A percentile compares a stretch with the other conserved stretches of the same genome.
Conservation (phyloP, 495 filamentous ascomycete species). For the Rhizodiscina lignyota region DNA sequence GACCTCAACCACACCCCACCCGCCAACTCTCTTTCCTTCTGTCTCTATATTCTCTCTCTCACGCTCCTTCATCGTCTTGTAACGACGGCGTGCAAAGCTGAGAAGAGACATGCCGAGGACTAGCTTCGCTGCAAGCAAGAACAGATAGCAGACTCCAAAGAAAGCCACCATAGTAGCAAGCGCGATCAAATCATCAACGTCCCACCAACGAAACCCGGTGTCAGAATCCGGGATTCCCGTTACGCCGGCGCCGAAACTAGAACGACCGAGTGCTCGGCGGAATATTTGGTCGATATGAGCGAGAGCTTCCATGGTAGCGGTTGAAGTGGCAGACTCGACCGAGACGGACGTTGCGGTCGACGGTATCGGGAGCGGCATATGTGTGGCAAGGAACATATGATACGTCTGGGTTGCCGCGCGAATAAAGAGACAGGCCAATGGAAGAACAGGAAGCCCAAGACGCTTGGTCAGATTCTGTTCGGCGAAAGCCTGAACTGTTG, state of each 20-base stretch:
- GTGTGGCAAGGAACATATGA: conserved; percentile 88
- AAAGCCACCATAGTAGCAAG: conserved; percentile 59
- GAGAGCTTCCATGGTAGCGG: conserved; percentile 53
- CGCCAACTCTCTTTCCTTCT: conserved; percentile 56
- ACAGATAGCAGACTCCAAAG: conserved; percentile 64
- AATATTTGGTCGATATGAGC: conserved; percentile 61
- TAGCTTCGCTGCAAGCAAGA: conserved; percentile 66
- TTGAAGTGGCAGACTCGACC: conserved; percentile 35
- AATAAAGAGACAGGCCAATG: conserved; percentile 87
- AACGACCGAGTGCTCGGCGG: conserved; percentile 52
- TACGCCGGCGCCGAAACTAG: conserved; percentile 35
- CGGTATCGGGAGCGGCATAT: conserved; percentile 57
- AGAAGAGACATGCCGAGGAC: conserved; percentile 71
- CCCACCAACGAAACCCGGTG: conserved; percentile 9
- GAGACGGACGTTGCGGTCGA: conserved; percentile 51
- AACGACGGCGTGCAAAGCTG: conserved; percentile 54
- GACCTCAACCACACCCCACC: conserved; percentile 72
- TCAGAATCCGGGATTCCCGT: conserved; percentile 19
- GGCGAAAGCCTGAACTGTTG: conserved; percentile 51
- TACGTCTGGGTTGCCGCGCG: conserved; percentile 90
- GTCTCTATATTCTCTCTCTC: conserved; percentile 42
- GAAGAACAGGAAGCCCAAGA: conserved; percentile 81
- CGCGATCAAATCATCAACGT: conserved; percentile 51
- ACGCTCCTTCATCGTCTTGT: conserved; percentile 58
- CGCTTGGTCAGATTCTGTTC: conserved; percentile 80